phyloP scores from a whole-genome alignment of 1,284 basidiomycete genomes.

The Cryptococcus sp. region DNA sequence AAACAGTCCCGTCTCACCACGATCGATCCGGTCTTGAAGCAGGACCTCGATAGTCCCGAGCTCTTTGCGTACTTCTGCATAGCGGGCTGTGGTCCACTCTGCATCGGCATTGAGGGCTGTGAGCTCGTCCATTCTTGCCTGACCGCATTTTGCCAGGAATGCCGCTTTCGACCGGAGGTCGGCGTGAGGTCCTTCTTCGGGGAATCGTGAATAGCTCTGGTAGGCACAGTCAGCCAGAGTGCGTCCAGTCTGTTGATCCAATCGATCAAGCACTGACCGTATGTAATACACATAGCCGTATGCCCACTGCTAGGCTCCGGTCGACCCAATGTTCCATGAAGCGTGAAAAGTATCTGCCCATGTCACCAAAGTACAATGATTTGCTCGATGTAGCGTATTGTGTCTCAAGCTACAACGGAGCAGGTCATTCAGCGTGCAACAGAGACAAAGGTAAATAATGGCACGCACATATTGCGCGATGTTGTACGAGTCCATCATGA shows the following conservation, averaged over 20 bases:
- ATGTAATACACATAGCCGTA: slow-evolving; percentile 22
- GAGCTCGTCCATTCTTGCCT: slow-evolving; percentile 22
- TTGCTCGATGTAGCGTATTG: slow-evolving; percentile 8
- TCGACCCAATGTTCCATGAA: slow-evolving; percentile 29
- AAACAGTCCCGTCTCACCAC: slow-evolving; percentile 15
- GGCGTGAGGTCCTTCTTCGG: slow-evolving; percentile 2
- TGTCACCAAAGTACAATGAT: slow-evolving; percentile 16
- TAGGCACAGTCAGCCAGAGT: not conserved
- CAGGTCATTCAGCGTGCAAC: not conserved
- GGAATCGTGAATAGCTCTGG: slow-evolving; percentile 22
- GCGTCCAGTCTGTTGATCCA: not conserved
- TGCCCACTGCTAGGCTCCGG: slow-evolving; percentile 14
- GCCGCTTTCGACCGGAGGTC: slow-evolving; percentile 13
- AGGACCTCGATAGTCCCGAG: slow-evolving; percentile 13
- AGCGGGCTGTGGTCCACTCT: slow-evolving; percentile 17
- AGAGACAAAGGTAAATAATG: not conserved
- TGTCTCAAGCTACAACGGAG: slow-evolving; percentile 12
- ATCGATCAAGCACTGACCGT: slow-evolving; percentile 8
- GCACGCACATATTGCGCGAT: slow-evolving; percentile 20
- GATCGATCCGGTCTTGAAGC: slow-evolving; percentile 12
- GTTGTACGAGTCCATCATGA: slow-evolving; percentile 23
- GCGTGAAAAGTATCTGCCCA: slow-evolving; percentile 15
- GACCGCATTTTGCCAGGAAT: slow-evolving; percentile 26
- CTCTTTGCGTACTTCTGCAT: slow-evolving; percentile 15
- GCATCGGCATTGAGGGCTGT: slow-evolving; percentile 9